Evolutionary conservation across 2,329 filamentous ascomycete genomes (phyloP).

Genomic region (Stromatinia cepivora): DNA sequence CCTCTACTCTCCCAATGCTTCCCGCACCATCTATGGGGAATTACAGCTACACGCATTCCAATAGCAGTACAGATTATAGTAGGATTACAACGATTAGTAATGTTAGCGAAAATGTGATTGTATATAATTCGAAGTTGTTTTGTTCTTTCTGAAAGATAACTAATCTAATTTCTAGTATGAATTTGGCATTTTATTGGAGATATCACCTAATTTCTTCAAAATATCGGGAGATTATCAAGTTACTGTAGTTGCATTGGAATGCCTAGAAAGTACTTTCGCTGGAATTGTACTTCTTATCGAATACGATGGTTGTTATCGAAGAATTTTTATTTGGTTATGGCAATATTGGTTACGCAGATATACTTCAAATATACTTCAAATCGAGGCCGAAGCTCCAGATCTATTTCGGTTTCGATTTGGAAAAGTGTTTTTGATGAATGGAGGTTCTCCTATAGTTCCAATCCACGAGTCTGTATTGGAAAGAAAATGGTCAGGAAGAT

Average conservation of each 20-base stretch:
- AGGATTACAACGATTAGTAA: background rate
- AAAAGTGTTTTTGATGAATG: background rate
- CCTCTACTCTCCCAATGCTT: too few species aligned
- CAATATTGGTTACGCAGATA: background rate
- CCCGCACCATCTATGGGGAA: too few species aligned
- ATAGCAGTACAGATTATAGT: background rate
- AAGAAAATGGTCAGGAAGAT: constrained; percentile 12
- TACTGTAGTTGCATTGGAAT: background rate
- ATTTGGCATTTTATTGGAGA: background rate
- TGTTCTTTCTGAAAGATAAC: too few species aligned
- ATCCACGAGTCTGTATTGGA: constrained; percentile 3
- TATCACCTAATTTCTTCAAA: background rate
- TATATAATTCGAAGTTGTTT: background rate
- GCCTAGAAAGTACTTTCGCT: background rate
- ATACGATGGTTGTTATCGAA: background rate
- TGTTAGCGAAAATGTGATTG: background rate
- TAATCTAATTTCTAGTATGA: too few species aligned
- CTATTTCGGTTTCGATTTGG: background rate
- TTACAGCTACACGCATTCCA: too few species aligned
- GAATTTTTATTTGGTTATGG: constrained; percentile 1
- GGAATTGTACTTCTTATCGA: background rate
- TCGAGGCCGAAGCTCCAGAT: background rate
- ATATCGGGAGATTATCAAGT: background rate
- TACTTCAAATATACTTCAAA: background rate
- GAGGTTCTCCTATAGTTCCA: constrained; percentile 4